These are phyloP conservation scores for Hura crepitans DNA, from an alignment of 441 rosid species.

Conservation along the genomic window DNA sequence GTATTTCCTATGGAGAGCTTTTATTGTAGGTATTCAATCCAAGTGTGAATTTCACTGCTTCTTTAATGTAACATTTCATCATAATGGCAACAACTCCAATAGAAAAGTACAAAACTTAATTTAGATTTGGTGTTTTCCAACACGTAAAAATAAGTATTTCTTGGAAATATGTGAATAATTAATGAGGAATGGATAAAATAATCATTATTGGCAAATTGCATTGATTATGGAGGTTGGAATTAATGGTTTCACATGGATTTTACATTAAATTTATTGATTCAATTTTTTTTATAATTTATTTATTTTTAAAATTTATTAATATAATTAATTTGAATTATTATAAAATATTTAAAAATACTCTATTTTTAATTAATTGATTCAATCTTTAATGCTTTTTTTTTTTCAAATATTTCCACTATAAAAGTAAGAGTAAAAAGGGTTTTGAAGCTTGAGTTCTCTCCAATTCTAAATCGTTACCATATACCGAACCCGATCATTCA, in stretches of 20 bases:
- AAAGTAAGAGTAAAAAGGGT: no score
- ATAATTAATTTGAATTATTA: no score
- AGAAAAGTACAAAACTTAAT: background rate
- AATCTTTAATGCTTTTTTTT: no score
- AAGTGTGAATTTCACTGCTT: background rate
- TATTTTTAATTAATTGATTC: background rate
- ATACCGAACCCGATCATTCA: no score
- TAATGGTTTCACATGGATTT: background rate
- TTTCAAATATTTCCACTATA: no score
- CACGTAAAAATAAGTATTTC: conserved; percentile 18
- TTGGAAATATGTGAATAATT: conserved; percentile 20
- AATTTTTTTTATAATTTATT: no score
- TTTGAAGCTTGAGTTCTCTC: background rate
- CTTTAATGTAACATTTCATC: background rate
- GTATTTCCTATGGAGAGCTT: no score
- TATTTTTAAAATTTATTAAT: no score
- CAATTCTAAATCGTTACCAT: background rate
- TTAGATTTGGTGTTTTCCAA: conserved; percentile 2
- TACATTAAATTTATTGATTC: conserved; percentile 10
- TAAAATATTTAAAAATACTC: no score
- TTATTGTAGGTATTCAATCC: no score
- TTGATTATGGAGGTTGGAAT: conserved; percentile 15
- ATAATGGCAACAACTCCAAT: conserved; percentile 2
- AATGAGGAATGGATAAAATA: conserved; percentile 7
- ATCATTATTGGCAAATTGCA: background rate